Conservation (phyloP, 306 rosid species). For the Fragaria ananassa region DNA sequence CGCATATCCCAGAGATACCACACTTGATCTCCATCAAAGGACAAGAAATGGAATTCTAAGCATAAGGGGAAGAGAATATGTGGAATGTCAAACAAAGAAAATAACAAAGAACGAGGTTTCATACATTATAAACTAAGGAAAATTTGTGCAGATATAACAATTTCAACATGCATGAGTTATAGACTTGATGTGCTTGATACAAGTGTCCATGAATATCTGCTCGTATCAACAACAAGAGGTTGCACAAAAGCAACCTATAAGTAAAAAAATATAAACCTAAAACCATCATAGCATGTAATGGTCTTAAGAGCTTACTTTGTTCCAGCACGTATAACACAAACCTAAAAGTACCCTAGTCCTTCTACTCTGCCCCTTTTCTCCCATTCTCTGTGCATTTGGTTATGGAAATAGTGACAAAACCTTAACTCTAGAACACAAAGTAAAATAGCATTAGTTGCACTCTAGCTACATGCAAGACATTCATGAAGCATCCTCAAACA, state of each 20-base stretch:
- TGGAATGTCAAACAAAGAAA: background rate
- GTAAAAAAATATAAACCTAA: background rate
- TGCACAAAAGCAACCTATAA: background rate
- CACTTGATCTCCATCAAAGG: background rate
- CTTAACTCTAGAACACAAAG: background rate
- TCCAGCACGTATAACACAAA: background rate
- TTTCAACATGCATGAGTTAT: background rate
- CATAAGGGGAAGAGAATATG: background rate
- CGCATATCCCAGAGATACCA: background rate
- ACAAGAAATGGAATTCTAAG: background rate
- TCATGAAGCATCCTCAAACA: background rate
- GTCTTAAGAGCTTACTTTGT: background rate
- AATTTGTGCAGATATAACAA: background rate
- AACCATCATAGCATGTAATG: background rate
- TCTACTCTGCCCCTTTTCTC: background rate
- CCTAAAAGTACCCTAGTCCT: background rate
- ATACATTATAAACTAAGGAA: background rate
- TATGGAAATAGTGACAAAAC: background rate
- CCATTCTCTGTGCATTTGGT: conserved; percentile 3
- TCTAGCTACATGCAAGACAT: background rate
- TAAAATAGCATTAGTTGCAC: background rate
- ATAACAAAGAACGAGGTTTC: background rate
- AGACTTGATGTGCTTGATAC: background rate
- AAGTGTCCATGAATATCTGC: background rate
- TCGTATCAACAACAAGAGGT: background rate